These are phyloP conservation scores for Cantharellus cinnabarinus DNA, from an alignment of 768 basidiomycete species.

Conservation along the genomic window DNA sequence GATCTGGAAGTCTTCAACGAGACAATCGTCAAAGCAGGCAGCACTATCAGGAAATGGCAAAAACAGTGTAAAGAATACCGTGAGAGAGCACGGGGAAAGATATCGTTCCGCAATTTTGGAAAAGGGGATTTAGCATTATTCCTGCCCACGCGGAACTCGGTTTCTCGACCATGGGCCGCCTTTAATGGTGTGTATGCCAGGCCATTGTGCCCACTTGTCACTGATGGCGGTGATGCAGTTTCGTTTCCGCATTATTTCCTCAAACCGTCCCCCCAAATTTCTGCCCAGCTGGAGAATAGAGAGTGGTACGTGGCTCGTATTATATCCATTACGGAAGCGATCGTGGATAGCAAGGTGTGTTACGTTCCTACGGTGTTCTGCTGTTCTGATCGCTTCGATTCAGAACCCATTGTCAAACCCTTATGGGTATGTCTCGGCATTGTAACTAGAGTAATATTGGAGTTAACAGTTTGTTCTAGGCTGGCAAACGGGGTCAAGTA, in stretches of 20 bases:
- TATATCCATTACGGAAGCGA: slow-evolving; percentile 66
- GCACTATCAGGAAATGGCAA: slow-evolving; percentile 87
- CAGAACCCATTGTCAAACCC: slow-evolving; percentile 61
- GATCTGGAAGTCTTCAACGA: slow-evolving; percentile 78
- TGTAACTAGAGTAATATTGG: not conserved
- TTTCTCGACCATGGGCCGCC: slow-evolving; percentile 91
- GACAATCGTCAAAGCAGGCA: slow-evolving; percentile 57
- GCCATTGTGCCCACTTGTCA: not conserved
- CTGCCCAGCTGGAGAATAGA: slow-evolving; percentile 71
- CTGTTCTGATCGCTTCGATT: slow-evolving; percentile 5
- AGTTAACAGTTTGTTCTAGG: not conserved
- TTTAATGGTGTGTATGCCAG: slow-evolving; percentile 61
- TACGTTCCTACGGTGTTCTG: not conserved
- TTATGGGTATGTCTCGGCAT: not conserved
- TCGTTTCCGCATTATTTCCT: slow-evolving; percentile 97
- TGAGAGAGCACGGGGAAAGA: slow-evolving; percentile 89
- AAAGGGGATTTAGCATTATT: slow-evolving; percentile 93
- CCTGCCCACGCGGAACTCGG: slow-evolving; percentile 84
- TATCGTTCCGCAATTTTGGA: slow-evolving; percentile 85
- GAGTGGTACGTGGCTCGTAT: slow-evolving; percentile 95
- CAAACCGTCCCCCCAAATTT: slow-evolving; percentile 64
- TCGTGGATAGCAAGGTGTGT: slow-evolving; percentile 60
- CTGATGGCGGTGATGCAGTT: slow-evolving; percentile 26
- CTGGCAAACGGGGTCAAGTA: slow-evolving; percentile 79
- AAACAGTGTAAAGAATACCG: slow-evolving; percentile 92